Conservation (phyloP, 73 alveolate genomes). For the Stentor coeruleus region DNA sequence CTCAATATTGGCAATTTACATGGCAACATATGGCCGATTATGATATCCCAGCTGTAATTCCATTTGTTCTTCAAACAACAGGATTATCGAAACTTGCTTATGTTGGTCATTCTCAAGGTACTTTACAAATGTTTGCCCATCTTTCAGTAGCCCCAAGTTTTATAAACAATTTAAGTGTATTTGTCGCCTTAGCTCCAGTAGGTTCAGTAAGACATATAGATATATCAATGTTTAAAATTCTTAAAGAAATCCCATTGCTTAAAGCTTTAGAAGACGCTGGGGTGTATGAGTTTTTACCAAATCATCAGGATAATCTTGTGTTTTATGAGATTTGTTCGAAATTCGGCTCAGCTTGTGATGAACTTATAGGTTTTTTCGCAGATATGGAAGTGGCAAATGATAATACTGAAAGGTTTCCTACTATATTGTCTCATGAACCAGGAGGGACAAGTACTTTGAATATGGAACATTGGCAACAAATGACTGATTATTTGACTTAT, state of each 20-base stretch:
- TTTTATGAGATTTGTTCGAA: no score
- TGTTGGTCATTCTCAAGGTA: constrained; percentile 92
- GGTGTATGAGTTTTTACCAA: constrained; percentile 1
- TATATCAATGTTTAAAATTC: constrained; percentile 18
- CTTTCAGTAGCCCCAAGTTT: constrained; percentile 37
- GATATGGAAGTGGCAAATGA: constrained; percentile 20
- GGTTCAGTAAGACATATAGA: neutral
- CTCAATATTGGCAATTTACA: constrained; percentile 80
- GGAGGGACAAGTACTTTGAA: constrained; percentile 47
- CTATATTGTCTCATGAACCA: constrained; percentile 46
- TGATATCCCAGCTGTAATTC: constrained; percentile 79
- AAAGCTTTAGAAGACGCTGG: constrained; percentile 34
- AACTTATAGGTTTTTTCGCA: neutral
- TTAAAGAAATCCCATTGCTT: constrained; percentile 30
- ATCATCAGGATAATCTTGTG: no score
- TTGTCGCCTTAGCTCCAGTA: neutral
- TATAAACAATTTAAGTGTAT: constrained; percentile 25
- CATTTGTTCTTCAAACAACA: constrained; percentile 56
- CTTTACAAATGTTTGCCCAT: constrained; percentile 77
- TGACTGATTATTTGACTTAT: constrained; percentile 25
- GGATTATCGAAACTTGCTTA: constrained; percentile 62
- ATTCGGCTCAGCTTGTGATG: no score
- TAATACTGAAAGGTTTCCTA: constrained; percentile 33
- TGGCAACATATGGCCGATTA: constrained; percentile 77
- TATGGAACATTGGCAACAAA: constrained; percentile 42